Evolutionary conservation across 2,329 filamentous ascomycete genomes (phyloP), one percentile per base, ranked within the genome.

Genomic region (Ophidiomyces ophidiicola): DNA sequence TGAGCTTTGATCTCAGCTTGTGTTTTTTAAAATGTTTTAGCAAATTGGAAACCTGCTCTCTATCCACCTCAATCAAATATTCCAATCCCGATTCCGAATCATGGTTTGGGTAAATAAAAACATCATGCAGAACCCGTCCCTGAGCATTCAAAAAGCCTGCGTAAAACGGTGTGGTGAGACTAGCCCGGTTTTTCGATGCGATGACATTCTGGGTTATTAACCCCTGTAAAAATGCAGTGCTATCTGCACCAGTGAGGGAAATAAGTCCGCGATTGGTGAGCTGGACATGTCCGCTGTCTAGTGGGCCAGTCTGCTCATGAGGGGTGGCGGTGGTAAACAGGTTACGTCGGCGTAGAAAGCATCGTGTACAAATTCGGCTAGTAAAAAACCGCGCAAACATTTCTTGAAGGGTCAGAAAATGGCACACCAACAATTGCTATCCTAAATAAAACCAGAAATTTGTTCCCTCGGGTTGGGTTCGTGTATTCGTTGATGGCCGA

Each of bases 31-130:
- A 67, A 59, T 90, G 84, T 48, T 73, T 76, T 44, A 77, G 57
- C 42, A 96, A 58, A 3, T 57, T 62, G 2, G 71, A 62, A 0
- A 74, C 74, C 52, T 86, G 74, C 3, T 63, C 64, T 4, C 74
- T 74, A 59, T 94, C 87, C 8, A 87, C 81, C 55, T 98, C 90
- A 44, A 98, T 70, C 43, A 94, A 61, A 67, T 82, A 88, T 20
- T 69, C 62, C 3, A 53, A 53, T 41, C 52, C 61, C 31, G 45
- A 51, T 21, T 46, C 7, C 37, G 34, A 4, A 43, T 34, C 18
- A 32, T 29, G 14, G 63, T 58, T 48, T 0, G 78, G 80, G 66
- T 94, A 94, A 33, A 98, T 69, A 59, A 96, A 93, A 37, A 86
- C 81, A 62, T 98, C 90, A 64, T 88, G 75, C 30, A 94, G 66